Evolutionary conservation across 176 grass and related monocot species (phyloP).

Genomic region (Thinopyrum elongatum): DNA sequence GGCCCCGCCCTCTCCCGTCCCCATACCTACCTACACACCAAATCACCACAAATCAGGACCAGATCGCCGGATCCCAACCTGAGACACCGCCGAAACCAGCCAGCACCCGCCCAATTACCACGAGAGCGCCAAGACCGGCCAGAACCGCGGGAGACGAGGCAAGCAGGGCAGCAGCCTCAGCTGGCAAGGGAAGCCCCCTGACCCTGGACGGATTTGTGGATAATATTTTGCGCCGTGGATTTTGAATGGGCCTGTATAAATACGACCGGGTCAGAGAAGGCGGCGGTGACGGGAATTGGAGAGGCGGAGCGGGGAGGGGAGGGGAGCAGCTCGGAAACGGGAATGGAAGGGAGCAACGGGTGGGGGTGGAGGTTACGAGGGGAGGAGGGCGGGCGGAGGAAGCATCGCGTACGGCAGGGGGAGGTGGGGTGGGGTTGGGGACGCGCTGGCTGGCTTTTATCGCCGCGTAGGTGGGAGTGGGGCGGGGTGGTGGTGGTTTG

Average conservation of each 20-base stretch:
- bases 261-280: conserved; percentile 29
- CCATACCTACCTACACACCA: conserved; percentile 45
- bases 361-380: conserved; percentile 23
- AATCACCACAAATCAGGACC: conserved; percentile 22
- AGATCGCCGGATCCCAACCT: conserved; percentile 37
- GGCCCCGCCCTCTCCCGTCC: conserved; percentile 37
- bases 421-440: not conserved
- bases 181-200: too few species aligned
- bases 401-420: conserved; percentile 9
- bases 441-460: conserved; percentile 44
- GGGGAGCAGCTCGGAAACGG: conserved; percentile 2
- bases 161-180: conserved; percentile 1
- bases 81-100: conserved; percentile 17
- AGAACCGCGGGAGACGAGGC: conserved; percentile 4
- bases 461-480: conserved; percentile 30
- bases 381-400: conserved; percentile 12
- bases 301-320: not conserved
- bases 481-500: conserved; percentile 11
- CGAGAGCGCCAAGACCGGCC: conserved; percentile 22
- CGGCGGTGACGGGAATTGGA: conserved; percentile 2
- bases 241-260: conserved; percentile 12
- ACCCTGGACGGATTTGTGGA: not conserved
- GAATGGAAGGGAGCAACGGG: not conserved
- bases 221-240: not conserved
- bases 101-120: not conserved